Conservation (phyloP, 306 rosid genomes). For the Lablab purpureus region DNA sequence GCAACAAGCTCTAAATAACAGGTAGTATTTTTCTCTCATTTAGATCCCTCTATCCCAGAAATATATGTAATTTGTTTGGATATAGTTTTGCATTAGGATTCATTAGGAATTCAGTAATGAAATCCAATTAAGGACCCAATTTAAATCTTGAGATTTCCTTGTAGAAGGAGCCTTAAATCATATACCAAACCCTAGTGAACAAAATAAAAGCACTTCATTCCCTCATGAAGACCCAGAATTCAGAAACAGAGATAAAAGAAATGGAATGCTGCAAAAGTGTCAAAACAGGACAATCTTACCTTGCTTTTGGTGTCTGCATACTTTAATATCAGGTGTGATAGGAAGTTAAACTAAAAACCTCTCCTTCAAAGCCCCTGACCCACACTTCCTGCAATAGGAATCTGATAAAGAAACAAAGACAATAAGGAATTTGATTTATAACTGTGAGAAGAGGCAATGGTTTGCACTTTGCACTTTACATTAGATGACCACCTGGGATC, state of each 20-base stretch:
- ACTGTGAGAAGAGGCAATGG: conserved; percentile 41
- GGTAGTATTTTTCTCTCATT: neutral
- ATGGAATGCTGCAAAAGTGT: conserved; percentile 25
- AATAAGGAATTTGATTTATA: conserved; percentile 59
- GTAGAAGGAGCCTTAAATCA: conserved; percentile 10
- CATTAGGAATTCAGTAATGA: conserved; percentile 27
- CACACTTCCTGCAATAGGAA: conserved; percentile 65
- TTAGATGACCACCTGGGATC: conserved; percentile 54
- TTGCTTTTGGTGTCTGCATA: conserved; percentile 88
- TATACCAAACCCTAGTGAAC: conserved; percentile 1
- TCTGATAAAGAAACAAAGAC: conserved; percentile 57
- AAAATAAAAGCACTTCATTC: conserved; percentile 18
- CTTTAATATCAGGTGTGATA: conserved; percentile 38
- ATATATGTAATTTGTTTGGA: conserved; percentile 22
- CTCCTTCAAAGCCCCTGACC: conserved; percentile 62
- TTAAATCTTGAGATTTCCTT: neutral
- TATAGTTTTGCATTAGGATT: neutral
- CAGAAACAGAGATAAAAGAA: neutral
- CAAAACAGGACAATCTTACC: conserved; percentile 59
- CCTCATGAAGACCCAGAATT: conserved; percentile 14
- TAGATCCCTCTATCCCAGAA: conserved; percentile 29
- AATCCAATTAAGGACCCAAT: conserved; percentile 13
- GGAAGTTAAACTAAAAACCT: conserved; percentile 46
- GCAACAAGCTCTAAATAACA: neutral
- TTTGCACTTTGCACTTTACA: conserved; percentile 30